Percentiles rank a stretch among this genome's conserved stretches.
Conservation (phyloP, 371 early-diverging fungal genomes). For the Zopfochytrium polystomum region DNA sequence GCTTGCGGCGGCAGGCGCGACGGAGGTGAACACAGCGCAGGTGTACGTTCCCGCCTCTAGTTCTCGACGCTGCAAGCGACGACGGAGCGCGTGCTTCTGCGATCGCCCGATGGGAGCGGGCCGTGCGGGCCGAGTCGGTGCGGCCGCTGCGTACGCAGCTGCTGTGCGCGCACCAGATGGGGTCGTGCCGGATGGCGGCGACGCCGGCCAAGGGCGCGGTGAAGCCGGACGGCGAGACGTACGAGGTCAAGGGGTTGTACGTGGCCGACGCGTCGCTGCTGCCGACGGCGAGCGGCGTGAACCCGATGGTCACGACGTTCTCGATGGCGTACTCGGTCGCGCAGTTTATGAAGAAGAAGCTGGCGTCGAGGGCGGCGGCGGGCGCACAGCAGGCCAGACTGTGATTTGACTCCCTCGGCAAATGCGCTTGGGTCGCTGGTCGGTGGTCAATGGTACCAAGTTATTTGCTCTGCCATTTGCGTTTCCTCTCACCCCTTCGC, state of each 20-base stretch:
- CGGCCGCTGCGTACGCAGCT: conserved; percentile 15
- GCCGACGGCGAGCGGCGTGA: conserved; percentile 72
- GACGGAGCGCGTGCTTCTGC: too few species aligned
- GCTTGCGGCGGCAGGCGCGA: conserved; percentile 66
- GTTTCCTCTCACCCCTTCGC: too few species aligned
- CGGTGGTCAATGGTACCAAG: too few species aligned
- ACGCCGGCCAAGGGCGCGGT: conserved; percentile 56
- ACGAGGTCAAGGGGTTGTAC: conserved; percentile 69
- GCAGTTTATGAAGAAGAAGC: conserved; percentile 31
- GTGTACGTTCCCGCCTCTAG: too few species aligned
- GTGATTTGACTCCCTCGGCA: too few species aligned
- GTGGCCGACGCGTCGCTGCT: conserved; percentile 71
- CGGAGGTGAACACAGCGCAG: conserved; percentile 58
- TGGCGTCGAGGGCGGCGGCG: too few species aligned
- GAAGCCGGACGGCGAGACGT: conserved; percentile 70
- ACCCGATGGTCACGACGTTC: conserved; percentile 69
- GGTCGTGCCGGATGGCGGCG: conserved; percentile 61
- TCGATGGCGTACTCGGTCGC: conserved; percentile 47
- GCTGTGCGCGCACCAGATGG: conserved; percentile 41
- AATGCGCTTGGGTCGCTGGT: too few species aligned
- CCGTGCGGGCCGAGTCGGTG: conserved; percentile 15
- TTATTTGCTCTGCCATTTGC: too few species aligned
- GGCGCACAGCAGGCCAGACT: too few species aligned
- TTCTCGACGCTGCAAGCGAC: too few species aligned
- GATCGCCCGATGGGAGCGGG: too few species aligned